Evolutionary conservation across 129 eudicot genomes (phyloP).

Genomic region (Saposhnikovia divaricata): DNA sequence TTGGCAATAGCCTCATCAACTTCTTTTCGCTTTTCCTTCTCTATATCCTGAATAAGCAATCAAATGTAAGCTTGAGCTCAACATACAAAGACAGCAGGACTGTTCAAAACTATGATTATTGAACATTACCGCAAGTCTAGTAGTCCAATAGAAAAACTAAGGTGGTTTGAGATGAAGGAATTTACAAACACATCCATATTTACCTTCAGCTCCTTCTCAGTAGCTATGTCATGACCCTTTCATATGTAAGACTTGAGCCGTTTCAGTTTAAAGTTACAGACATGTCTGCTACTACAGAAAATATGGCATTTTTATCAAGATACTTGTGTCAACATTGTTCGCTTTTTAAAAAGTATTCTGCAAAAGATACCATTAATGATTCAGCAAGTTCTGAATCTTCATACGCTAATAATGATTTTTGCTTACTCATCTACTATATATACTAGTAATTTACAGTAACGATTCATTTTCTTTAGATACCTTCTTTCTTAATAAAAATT

Average conservation of each 20-base stretch:
- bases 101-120: neutral
- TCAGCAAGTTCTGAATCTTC: neutral
- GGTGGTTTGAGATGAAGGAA: neutral
- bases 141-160: neutral
- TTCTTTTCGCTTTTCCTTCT: slow-evolving; percentile 76
- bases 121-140: neutral
- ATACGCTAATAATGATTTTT: neutral
- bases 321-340: neutral
- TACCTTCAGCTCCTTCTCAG: slow-evolving; percentile 91
- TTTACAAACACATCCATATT: slow-evolving; percentile 8
- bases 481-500: neutral
- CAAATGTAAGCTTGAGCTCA: neutral
- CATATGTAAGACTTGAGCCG: neutral
- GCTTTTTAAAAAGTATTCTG: neutral
- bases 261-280: neutral
- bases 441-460: neutral
- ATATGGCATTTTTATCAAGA: neutral
- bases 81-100: too few relatives aligned
- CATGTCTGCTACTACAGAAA: neutral
- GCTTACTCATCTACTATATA: neutral
- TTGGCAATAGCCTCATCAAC: slow-evolving; percentile 95
- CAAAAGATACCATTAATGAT: neutral
- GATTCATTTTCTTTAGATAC: neutral
- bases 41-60: slow-evolving; percentile 58
- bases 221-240: slow-evolving; percentile 32